Base-by-base conservation (phyloP, 371 early-diverging fungal species). In the Mortierella sp. region DNA sequence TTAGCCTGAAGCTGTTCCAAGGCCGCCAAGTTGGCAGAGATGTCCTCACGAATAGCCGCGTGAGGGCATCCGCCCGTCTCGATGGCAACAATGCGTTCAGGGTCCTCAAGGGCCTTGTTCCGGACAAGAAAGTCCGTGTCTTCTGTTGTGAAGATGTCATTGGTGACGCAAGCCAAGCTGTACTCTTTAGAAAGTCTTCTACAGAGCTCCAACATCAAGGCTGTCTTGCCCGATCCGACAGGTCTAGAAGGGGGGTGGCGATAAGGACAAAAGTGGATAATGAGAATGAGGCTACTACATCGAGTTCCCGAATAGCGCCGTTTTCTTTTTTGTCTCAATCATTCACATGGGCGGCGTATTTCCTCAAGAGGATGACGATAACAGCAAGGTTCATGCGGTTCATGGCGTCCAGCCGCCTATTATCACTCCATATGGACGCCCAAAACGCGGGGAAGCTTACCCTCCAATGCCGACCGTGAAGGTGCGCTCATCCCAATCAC, bases 401-500 rank as follows among this genome's bases (percentile, higher is more conserved):
- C 34, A 34, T 34, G 34, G 34, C 4, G 34, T 34, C 10, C 34
- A 34, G n/a, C n/a, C n/a, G n/a, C n/a, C n/a, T n/a, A 34, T 34
- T 34, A 34, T 34, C 34, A 34, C 34, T 34, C 34, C 34, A 34
- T 34, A 34, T 34, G 4, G 7, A 34, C 34, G n/a, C 41, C 14
- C 14, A 1, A 45, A 19, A 9, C 22, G n/a, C 45, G 1, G 8
- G 17, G n/a, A n/a, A 22, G 76, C 84, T 81, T 83, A 92, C 88
- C 97, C 96, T 54, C 95, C 96, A 80, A 97, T 95, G 54, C 97
- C 97, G 29, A 97, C 91, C 41, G 97, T 97, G 74, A 95, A 97
- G 0, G 95, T 91, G 27, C 97, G 86, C 79, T 97, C 96, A 13
- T 82, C 83, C 94, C 94, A 97, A 78, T 95, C 91, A 17, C 97